These are phyloP conservation scores for Cutaneotrichosporon sp. DNA, from an alignment of 1,284 basidiomycete species.

Conservation along the genomic window DNA sequence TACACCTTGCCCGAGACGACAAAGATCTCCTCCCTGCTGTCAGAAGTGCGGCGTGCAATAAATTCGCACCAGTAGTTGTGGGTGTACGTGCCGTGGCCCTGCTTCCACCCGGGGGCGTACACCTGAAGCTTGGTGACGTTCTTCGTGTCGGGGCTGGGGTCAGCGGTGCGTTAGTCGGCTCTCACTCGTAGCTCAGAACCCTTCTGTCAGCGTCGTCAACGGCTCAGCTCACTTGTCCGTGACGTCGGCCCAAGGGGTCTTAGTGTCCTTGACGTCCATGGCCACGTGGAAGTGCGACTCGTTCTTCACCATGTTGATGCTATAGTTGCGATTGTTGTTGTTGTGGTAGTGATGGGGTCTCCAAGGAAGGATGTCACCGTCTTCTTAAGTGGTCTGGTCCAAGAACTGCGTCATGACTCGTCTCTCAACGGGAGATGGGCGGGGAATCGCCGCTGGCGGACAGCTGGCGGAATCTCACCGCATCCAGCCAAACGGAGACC, in stretches of 20 bases:
- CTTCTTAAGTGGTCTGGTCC: neutral
- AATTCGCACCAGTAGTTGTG: slow-evolving; percentile 8
- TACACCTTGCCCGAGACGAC: slow-evolving; percentile 40
- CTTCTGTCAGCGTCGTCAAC: neutral
- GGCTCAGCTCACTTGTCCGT: slow-evolving; percentile 10
- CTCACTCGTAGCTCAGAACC: slow-evolving; percentile 14
- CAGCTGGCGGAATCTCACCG: no score
- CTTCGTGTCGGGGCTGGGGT: slow-evolving; percentile 12
- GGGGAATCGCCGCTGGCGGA: neutral
- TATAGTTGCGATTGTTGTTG: neutral
- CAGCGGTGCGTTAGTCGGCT: neutral
- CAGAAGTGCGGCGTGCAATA: neutral
- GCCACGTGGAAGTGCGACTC: slow-evolving; percentile 12
- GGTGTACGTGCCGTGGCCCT: slow-evolving; percentile 7
- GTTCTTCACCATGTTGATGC: slow-evolving; percentile 17
- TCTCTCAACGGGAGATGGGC: no score
- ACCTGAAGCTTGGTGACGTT: slow-evolving; percentile 16
- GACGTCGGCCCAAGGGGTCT: neutral
- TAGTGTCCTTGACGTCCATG: slow-evolving; percentile 1
- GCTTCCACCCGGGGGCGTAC: slow-evolving; percentile 16
- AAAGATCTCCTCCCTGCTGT: slow-evolving; percentile 22
- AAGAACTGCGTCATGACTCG: neutral
- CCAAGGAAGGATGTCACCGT: neutral
- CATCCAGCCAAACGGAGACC: no score
- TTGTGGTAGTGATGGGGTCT: neutral